Conservation (phyloP, 106 monocot species). For the Chionographis japonica region DNA sequence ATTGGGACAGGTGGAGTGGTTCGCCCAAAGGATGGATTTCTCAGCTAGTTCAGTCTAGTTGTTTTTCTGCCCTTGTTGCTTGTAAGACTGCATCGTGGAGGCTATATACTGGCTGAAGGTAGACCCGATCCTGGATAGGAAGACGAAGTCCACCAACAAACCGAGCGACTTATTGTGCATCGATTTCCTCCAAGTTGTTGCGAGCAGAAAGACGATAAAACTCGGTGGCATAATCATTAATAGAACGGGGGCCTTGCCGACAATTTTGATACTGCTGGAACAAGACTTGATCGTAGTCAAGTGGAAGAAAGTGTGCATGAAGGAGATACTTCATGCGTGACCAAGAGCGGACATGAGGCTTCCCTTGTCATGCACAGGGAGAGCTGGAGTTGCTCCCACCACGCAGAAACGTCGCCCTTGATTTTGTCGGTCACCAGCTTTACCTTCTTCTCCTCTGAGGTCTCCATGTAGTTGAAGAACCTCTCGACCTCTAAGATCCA, state of each 20-base stretch:
- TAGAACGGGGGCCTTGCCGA: background rate
- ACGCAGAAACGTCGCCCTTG: too few species aligned
- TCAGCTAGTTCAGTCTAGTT: too few species aligned
- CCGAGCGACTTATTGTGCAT: background rate
- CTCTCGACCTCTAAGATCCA: too few species aligned
- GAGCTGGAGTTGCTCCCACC: conserved; percentile 4
- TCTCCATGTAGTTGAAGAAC: too few species aligned
- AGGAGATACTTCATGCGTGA: conserved; percentile 10
- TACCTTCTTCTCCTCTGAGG: too few species aligned
- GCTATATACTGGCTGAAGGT: background rate
- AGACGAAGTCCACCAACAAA: background rate
- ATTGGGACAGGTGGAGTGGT: too few species aligned
- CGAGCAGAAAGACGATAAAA: background rate
- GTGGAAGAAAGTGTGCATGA: background rate
- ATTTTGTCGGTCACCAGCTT: too few species aligned
- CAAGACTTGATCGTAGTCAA: too few species aligned
- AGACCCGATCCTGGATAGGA: background rate
- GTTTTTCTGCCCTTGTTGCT: too few species aligned
- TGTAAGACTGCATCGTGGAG: too few species aligned
- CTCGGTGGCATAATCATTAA: background rate
- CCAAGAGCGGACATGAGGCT: conserved; percentile 1
- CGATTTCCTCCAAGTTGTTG: background rate
- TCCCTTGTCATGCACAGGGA: background rate
- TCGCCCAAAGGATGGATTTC: too few species aligned
- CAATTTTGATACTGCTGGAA: background rate